Conservation (phyloP, 23 red algal species). For the Gracilaria gracilis region DNA sequence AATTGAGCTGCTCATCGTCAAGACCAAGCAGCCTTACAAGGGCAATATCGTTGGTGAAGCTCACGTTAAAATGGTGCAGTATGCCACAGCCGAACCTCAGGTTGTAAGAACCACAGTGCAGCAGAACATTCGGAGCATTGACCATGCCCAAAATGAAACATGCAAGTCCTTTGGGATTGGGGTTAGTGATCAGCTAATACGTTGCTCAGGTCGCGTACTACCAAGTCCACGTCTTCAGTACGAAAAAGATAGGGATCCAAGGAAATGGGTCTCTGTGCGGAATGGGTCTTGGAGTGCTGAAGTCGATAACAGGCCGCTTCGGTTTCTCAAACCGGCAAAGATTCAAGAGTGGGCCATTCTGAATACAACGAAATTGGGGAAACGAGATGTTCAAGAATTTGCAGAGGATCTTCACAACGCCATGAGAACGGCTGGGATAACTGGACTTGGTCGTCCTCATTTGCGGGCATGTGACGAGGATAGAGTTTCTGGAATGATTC, state of each 20-base stretch:
- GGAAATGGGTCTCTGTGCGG: not conserved
- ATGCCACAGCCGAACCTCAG: slow-evolving; percentile 24
- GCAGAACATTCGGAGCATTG: not conserved
- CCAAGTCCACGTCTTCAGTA: not conserved
- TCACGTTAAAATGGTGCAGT: slow-evolving; percentile 7
- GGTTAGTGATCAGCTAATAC: not conserved
- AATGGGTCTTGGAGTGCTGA: not conserved
- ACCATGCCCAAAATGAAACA: not conserved
- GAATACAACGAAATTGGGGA: not conserved
- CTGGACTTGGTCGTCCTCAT: not conserved
- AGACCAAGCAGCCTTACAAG: slow-evolving; percentile 40
- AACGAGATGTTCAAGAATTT: not conserved
- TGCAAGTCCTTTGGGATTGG: slow-evolving; percentile 42
- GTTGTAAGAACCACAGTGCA: not conserved
- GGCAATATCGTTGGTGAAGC: slow-evolving; percentile 15
- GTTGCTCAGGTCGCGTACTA: slow-evolving; percentile 18
- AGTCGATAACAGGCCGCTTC: not conserved
- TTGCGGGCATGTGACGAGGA: not conserved
- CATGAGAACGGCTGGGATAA: not conserved
- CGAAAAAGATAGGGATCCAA: not conserved
- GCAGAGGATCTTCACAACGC: not conserved
- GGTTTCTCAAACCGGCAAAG: not conserved
- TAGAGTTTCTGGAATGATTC: not conserved
- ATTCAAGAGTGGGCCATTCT: not conserved
- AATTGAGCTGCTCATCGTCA: slow-evolving; percentile 59